Evolutionary conservation across 495 filamentous ascomycete genomes (phyloP).

Genomic region (Hypoxylon lenormandii): DNA sequence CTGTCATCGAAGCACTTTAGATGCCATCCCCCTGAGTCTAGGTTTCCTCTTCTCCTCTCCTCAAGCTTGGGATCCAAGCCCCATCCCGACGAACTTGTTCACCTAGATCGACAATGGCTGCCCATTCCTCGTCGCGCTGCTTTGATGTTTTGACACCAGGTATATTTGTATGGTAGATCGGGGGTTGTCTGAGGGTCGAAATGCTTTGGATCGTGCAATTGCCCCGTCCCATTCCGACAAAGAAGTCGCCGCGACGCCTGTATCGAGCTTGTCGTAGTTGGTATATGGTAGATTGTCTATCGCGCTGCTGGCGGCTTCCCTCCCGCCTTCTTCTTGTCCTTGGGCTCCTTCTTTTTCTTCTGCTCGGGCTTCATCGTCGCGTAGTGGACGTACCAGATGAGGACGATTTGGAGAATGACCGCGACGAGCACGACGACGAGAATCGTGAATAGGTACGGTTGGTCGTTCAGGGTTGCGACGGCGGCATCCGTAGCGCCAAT

Average conservation of each 20-base stretch:
- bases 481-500: conserved; percentile 63
- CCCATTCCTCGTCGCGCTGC: conserved; percentile 2
- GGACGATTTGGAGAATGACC: conserved; percentile 55
- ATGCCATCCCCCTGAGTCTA: conserved; percentile 20
- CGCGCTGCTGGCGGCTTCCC: conserved; percentile 46
- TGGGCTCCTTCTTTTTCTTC: conserved; percentile 60
- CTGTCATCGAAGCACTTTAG: conserved; percentile 46
- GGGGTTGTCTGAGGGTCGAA: background rate
- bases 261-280: background rate
- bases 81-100: background rate
- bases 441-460: conserved; percentile 64
- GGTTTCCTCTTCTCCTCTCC: background rate
- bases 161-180: background rate
- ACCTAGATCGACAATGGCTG: background rate
- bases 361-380: conserved; percentile 66
- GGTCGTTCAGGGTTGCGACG: conserved; percentile 66
- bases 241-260: background rate
- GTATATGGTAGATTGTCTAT: conserved; percentile 24
- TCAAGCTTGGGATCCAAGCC: background rate
- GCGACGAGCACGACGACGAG: conserved; percentile 61
- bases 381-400: conserved; percentile 65
- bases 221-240: background rate
- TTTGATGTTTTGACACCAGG: background rate
- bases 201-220: background rate
- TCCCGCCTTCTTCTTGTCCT: conserved; percentile 50